Evolutionary conservation across 73 alveolate species (phyloP).

Genomic region (Symbiodinium pilosum): DNA sequence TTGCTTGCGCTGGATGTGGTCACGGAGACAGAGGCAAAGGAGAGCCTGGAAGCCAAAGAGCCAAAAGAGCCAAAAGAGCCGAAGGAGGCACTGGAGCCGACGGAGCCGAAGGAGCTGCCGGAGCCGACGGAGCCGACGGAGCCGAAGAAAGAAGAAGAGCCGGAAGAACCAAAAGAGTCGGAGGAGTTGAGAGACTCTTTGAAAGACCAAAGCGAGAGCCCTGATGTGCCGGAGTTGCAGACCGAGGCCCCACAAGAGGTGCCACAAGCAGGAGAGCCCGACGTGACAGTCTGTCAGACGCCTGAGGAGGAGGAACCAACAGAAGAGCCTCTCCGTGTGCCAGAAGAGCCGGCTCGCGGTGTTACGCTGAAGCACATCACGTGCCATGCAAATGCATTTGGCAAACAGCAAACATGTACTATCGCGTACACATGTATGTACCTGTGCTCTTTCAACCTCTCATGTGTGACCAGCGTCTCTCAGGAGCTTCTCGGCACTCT

Average conservation of each 20-base stretch:
- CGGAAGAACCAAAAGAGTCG: not conserved
- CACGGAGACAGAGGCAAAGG: not conserved
- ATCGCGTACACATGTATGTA: too few relatives aligned
- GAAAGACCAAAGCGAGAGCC: not conserved
- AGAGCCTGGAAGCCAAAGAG: not conserved
- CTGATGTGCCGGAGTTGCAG: not conserved
- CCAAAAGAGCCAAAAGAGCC: not conserved
- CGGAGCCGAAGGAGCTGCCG: too few relatives aligned
- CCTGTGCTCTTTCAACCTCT: not conserved
- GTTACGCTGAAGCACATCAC: slow-evolving; percentile 67
- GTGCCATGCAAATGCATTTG: not conserved
- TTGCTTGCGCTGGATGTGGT: slow-evolving; percentile 31
- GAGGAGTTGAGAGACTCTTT: not conserved
- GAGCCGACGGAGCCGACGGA: too few relatives aligned
- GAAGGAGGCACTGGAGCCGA: too few relatives aligned
- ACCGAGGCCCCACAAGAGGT: not conserved
- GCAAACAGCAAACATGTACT: not conserved
- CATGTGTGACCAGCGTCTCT: too few relatives aligned
- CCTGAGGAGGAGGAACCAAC: not conserved
- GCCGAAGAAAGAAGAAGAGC: not conserved
- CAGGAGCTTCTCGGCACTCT: slow-evolving; percentile 76
- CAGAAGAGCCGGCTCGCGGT: not conserved
- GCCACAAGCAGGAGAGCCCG: not conserved
- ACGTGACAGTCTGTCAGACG: not conserved
- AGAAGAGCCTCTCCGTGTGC: slow-evolving; percentile 24